These are phyloP conservation scores for Thuidium tamariscinum DNA, from an alignment of 225 moss, liverwort and hornwort genomes.

Conservation along the genomic window DNA sequence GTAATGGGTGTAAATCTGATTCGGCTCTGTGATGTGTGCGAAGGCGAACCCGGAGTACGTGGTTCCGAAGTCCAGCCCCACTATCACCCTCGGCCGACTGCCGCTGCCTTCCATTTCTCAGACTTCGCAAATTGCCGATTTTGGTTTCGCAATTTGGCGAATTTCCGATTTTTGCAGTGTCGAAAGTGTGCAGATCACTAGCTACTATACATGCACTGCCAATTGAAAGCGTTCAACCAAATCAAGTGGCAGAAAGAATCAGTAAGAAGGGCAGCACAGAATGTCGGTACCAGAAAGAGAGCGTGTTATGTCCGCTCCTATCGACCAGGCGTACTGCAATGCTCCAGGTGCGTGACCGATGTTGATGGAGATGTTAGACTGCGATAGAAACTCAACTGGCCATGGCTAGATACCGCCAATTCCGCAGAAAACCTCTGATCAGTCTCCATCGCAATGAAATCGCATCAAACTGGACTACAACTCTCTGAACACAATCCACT, in stretches of 20 bases:
- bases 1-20: not conserved
- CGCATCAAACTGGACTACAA: not conserved
- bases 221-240: not conserved
- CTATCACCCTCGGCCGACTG: slow-evolving; percentile 2
- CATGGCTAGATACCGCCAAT: not conserved
- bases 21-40: slow-evolving; percentile 15
- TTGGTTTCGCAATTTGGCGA: not conserved
- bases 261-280: not conserved
- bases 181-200: not conserved
- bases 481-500: not conserved
- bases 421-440: not conserved
- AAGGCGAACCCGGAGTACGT: slow-evolving; percentile 37
- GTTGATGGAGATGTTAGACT: not conserved
- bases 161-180: not conserved
- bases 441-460: not conserved
- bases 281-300: not conserved
- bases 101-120: not conserved
- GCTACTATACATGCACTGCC: not conserved
- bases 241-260: not conserved
- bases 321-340: not conserved
- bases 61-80: slow-evolving; percentile 45
- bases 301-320: not conserved
- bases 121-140: not conserved
- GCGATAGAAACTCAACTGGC: not conserved
- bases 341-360: not conserved